Evolutionary conservation across 495 filamentous ascomycete genomes (phyloP), one percentile per base, ranked within the genome.

Genomic region (Clavariopsis aquatica): DNA sequence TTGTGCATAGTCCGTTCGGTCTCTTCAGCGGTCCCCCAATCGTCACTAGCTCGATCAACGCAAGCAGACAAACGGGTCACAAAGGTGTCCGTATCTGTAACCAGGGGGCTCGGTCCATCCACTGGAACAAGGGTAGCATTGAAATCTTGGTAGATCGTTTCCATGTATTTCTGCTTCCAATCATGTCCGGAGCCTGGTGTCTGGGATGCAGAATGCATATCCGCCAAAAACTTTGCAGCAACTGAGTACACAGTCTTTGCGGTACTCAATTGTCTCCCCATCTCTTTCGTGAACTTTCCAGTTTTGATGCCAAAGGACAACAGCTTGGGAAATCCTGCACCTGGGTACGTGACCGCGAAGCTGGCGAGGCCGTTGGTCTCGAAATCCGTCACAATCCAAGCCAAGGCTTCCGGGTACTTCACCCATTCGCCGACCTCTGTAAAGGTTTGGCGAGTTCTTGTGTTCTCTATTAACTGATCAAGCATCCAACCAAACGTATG

Each of bases 321-420:
- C 2, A 67, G 45, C 36, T 28, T 69, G 23, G 63, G 64, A 36
- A 76, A 79, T 0, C 77, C 75, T 12, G 66, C 57, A 7, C 75
- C 46, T 0, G 77, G 77, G 38, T 79, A 77, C 36, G 74, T 73
- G 59, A 75, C 72, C 3, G 71, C 63, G 24, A 74, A 72, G 26
- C 75, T 72, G 20, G 68, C 56, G 7, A 72, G 58, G 1, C 60
- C 65, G 1, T 66, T 61, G 20, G 49, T 31, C 8, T 70, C 49
- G 17, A 61, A 70, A 5, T 72, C 63, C 15, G 70, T 56, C 9
- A 64, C 53, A 0, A 64, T 68, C 60, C 65, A 72, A 2, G 62
- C 52, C 49, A 78, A 70, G 0, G 65, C 64, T 2, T 72, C 60
- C 2, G 58, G 52, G 46, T 57, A 68, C 23, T 34, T 26, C 6